Evolutionary conservation across 2,329 filamentous ascomycete genomes (phyloP).

Genomic region (Phyllosticta citriasiana): DNA sequence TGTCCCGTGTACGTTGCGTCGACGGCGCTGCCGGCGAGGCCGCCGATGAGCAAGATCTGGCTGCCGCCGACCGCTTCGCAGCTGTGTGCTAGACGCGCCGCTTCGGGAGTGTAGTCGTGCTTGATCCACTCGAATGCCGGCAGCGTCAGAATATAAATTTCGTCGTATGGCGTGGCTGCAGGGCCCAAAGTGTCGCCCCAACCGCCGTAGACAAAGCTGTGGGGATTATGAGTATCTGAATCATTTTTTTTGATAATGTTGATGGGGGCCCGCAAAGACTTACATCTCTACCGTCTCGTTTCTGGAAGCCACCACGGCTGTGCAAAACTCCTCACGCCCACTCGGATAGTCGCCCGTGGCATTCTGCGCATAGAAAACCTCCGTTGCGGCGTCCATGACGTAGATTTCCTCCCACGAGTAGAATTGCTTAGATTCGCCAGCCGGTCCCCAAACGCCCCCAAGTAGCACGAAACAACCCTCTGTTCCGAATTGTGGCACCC

Average conservation of each 20-base stretch:
- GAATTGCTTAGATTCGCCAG: not conserved
- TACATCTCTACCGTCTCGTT: slow-evolving; percentile 8
- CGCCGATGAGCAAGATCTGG: slow-evolving; percentile 11
- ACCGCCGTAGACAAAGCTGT: slow-evolving; percentile 8
- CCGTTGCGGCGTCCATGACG: slow-evolving; percentile 2
- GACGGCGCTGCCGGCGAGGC: not conserved
- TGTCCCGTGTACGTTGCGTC: not conserved
- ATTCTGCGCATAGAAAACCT: slow-evolving; percentile 3
- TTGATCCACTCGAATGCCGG: slow-evolving; percentile 11
- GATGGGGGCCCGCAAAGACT: not conserved
- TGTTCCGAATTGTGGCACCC: slow-evolving; percentile 9
- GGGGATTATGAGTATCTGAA: not conserved
- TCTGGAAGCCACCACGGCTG: slow-evolving; percentile 5
- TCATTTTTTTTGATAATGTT: not conserved
- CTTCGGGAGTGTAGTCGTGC: not conserved
- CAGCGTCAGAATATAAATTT: slow-evolving; percentile 11
- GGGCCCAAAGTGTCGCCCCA: slow-evolving; percentile 5
- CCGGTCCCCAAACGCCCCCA: not conserved
- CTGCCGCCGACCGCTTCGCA: slow-evolving; percentile 10
- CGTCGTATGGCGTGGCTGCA: not conserved
- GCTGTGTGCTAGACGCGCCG: slow-evolving; percentile 6
- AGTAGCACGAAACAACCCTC: slow-evolving; percentile 9
- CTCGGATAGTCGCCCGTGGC: slow-evolving; percentile 2
- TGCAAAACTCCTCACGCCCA: slow-evolving; percentile 6
- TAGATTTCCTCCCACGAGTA: not conserved